Conservation (phyloP, 768 basidiomycete species). For the Leccinellum luteum region DNA sequence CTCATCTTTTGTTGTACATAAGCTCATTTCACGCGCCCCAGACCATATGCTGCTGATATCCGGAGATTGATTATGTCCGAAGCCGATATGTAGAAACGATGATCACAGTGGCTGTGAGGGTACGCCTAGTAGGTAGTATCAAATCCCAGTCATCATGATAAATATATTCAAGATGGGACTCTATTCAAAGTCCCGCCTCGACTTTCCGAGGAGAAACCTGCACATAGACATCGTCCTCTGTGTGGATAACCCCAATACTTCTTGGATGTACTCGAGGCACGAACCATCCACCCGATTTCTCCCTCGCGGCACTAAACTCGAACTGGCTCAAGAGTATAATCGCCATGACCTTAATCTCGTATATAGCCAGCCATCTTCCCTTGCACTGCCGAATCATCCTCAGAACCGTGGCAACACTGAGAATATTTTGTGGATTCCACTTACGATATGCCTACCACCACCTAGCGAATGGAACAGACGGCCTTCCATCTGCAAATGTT, state of each 20-base stretch:
- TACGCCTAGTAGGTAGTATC: too few relatives aligned
- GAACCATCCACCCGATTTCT: constrained; percentile 1
- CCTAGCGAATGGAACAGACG: constrained; percentile 16
- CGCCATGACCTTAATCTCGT: constrained; percentile 19
- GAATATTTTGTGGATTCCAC: background rate
- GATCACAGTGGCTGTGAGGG: too few relatives aligned
- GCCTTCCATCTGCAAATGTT: constrained; percentile 10
- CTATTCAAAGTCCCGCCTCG: too few relatives aligned
- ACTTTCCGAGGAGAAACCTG: constrained; percentile 2
- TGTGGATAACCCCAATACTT: constrained; percentile 16
- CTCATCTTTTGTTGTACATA: too few relatives aligned
- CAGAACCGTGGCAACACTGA: background rate
- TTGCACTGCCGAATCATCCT: constrained; percentile 15
- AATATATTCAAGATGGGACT: too few relatives aligned
- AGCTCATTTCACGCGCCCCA: too few relatives aligned
- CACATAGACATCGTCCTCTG: constrained; percentile 17
- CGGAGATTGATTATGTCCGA: too few relatives aligned
- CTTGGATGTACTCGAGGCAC: constrained; percentile 10
- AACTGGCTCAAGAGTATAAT: constrained; percentile 19
- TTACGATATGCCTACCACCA: constrained; percentile 17
- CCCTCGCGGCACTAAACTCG: constrained; percentile 4
- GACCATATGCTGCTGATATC: too few relatives aligned
- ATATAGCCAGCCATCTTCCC: constrained; percentile 23
- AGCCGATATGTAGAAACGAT: too few relatives aligned
- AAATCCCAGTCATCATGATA: too few relatives aligned